Base-by-base conservation (phyloP, 352 stramenopile species). In the Globisporangium spinosum region DNA sequence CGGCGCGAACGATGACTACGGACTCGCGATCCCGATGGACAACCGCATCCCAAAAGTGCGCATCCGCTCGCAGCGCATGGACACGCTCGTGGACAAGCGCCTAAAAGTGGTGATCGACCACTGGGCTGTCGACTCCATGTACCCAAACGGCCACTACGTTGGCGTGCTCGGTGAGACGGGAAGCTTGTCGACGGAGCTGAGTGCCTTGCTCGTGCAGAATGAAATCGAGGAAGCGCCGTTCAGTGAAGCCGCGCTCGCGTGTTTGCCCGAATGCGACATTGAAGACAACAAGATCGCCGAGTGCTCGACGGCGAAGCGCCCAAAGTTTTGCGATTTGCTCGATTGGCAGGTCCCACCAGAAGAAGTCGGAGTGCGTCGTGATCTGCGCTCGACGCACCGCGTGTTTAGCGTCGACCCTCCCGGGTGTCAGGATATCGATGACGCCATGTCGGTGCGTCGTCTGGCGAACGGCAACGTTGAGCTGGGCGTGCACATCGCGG, bases 401-500 rank as follows among this genome's bases (percentile, higher is more conserved):
- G 78, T 96, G n/a, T 96, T 97, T 62, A 97, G 89, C 70, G 85
- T 97, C 17, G 90, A 97, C 47, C 90, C 90, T 10, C 87, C 83
- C 0, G 90, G 89, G 0, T 97, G 90, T 63, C 88, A 96, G 66
- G 90, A 97, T 70, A 97, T 97, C 70, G 90, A 97, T 67, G 90
- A 97, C 70, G 88, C 90, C 47, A 95, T 97, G 87, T 94, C 90
- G 15, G 87, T 96, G 43, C 82, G 78, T 12, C 64, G 67, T 0
- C 74, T 97, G 35, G 67, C 83, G 2, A 95, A 96, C 58, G 90
- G 89, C 9, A 91, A 93, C 65, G 62, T 96, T 20, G 89, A 99
- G 65, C 80, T 99, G 4, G 97, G 97, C 2, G 97, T 99, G 5
- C 98, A 99, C 70, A 99, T 99, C 76, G 98, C 98, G 0, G 98